A percentile compares a stretch with the other conserved stretches of the same genome.
Evolutionary conservation across 306 rosid species (phyloP).

Genomic region (Vigna mungo): DNA sequence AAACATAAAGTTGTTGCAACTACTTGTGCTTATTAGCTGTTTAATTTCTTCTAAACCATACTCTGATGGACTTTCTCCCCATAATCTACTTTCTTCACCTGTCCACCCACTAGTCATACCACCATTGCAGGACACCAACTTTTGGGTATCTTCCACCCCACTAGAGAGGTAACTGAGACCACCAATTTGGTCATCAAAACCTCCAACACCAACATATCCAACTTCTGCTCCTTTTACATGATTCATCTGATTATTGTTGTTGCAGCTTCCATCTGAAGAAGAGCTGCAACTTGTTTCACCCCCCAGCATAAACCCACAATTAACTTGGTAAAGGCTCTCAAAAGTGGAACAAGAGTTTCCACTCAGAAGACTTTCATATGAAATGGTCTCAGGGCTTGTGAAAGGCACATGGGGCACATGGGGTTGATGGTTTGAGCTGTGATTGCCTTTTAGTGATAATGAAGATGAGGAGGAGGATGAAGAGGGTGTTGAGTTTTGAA

Average conservation of each 20-base stretch:
- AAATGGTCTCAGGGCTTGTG: conserved; percentile 45
- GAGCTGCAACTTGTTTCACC: conserved; percentile 74
- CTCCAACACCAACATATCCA: conserved; percentile 24
- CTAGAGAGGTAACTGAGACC: conserved; percentile 32
- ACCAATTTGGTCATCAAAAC: conserved; percentile 32
- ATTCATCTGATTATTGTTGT: conserved; percentile 36
- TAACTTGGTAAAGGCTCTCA: conserved; percentile 33
- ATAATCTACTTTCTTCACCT: conserved; percentile 46
- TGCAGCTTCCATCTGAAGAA: conserved; percentile 62
- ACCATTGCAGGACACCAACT: conserved; percentile 45
- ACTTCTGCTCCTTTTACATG: conserved; percentile 45
- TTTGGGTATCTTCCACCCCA: conserved; percentile 54
- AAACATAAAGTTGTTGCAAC: conserved; percentile 65
- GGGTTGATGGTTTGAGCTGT: conserved; percentile 39
- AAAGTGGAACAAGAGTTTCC: conserved; percentile 46
- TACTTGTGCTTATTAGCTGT: conserved; percentile 60
- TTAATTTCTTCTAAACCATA: conserved; percentile 76
- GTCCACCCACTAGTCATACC: conserved; percentile 36
- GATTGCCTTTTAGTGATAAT: conserved; percentile 45
- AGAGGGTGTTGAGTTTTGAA: conserved; percentile 43
- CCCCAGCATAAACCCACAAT: conserved; percentile 53
- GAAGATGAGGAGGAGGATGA: conserved; percentile 35
- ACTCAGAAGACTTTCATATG: conserved; percentile 55
- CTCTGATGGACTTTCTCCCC: conserved; percentile 62
- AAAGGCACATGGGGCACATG: conserved; percentile 45